Conservation (phyloP, 2,329 filamentous ascomycete species). For the Pseudogymnoascus sp. region DNA sequence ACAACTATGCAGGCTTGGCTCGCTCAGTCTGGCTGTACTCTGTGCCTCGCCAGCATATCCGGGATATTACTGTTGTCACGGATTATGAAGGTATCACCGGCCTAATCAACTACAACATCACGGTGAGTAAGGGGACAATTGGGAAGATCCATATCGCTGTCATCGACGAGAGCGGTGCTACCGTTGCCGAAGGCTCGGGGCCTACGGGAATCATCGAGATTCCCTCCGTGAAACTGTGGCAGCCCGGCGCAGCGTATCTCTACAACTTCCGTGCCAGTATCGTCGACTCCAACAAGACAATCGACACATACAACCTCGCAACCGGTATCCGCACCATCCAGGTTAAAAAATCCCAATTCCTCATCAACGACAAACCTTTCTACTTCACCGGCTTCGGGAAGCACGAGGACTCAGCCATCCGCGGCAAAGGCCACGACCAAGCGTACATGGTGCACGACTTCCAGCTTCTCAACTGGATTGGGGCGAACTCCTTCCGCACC, state of each 20-base stretch:
- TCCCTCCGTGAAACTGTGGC: slow-evolving; percentile 22
- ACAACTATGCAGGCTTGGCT: slow-evolving; percentile 27
- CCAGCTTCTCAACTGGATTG: slow-evolving; percentile 26
- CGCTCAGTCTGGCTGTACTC: slow-evolving; percentile 26
- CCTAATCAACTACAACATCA: slow-evolving; percentile 15
- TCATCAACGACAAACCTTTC: slow-evolving; percentile 26
- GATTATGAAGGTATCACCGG: slow-evolving; percentile 16
- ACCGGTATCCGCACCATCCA: slow-evolving; percentile 23
- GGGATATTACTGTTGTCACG: slow-evolving; percentile 23
- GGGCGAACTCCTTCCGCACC: slow-evolving; percentile 29
- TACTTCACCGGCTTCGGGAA: slow-evolving; percentile 29
- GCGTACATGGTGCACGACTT: slow-evolving; percentile 30
- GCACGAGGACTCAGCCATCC: slow-evolving; percentile 26
- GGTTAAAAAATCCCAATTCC: slow-evolving; percentile 20
- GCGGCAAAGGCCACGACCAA: slow-evolving; percentile 27
- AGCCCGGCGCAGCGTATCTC: slow-evolving; percentile 25
- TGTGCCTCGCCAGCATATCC: slow-evolving; percentile 20
- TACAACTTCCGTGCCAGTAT: slow-evolving; percentile 23
- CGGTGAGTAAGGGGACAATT: not conserved
- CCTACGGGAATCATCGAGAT: slow-evolving; percentile 17
- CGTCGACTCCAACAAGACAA: slow-evolving; percentile 7
- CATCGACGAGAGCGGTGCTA: slow-evolving; percentile 13
- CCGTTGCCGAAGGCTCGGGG: slow-evolving; percentile 13
- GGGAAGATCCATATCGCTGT: slow-evolving; percentile 4
- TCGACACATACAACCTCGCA: slow-evolving; percentile 22